These are phyloP conservation scores for Psilocybe cubensis DNA, from an alignment of 768 basidiomycete genomes.

Conservation along the genomic window DNA sequence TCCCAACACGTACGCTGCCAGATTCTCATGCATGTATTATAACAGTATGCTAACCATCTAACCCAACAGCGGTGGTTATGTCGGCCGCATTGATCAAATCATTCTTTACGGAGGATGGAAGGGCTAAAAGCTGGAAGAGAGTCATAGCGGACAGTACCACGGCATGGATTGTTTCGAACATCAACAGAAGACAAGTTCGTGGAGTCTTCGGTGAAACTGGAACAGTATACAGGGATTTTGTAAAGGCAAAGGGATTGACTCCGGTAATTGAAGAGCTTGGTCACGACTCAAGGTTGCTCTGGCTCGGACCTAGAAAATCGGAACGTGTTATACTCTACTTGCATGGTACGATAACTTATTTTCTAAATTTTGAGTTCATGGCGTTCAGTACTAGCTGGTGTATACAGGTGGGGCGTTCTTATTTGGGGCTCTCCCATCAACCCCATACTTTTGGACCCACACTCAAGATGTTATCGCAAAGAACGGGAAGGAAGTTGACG, in stretches of 20 bases:
- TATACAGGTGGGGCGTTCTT: constrained; percentile 22
- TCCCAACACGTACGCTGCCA: constrained; percentile 14
- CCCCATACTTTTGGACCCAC: constrained; percentile 25
- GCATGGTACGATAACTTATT: constrained; percentile 10
- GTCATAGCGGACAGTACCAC: constrained; percentile 8
- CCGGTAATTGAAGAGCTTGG: constrained; percentile 23
- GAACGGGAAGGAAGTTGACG: constrained; percentile 13
- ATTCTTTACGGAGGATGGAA: constrained; percentile 16
- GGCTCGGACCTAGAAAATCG: constrained; percentile 13
- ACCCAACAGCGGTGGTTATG: constrained; percentile 6
- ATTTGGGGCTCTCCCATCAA: constrained; percentile 15
- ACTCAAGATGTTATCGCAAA: constrained; percentile 19
- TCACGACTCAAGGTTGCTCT: constrained; percentile 14
- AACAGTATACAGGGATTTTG: constrained; percentile 19
- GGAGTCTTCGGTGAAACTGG: constrained; percentile 21
- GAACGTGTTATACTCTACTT: constrained; percentile 17
- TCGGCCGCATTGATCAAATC: constrained; percentile 16
- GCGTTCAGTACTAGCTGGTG: background rate
- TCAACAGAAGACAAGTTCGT: constrained; percentile 17
- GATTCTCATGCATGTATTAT: background rate
- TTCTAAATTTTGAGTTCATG: background rate
- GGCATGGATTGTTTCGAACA: background rate
- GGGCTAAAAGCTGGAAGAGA: constrained; percentile 16
- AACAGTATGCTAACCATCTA: background rate
- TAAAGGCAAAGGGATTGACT: constrained; percentile 16